These are phyloP conservation scores for Solanum ossicruentum DNA, from an alignment of 257 asterid species.

Conservation along the genomic window DNA sequence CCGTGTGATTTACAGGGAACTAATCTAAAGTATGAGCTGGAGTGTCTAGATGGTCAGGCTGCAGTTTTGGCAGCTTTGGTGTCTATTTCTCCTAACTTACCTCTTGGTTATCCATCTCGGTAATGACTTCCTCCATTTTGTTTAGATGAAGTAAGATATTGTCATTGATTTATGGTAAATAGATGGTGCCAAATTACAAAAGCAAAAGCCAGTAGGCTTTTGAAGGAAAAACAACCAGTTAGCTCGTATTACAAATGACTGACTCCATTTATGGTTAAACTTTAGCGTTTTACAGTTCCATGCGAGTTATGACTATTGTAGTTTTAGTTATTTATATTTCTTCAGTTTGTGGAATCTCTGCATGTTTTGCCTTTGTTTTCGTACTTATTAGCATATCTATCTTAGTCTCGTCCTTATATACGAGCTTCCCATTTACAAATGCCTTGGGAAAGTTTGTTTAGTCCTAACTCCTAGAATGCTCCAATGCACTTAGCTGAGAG, in stretches of 20 bases:
- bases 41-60: slow-evolving; percentile 81
- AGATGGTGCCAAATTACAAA: too few relatives aligned
- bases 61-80: slow-evolving; percentile 87
- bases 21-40: slow-evolving; percentile 64
- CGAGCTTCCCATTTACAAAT: not conserved
- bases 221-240: too few relatives aligned
- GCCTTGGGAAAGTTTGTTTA: not conserved
- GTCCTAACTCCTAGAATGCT: not conserved
- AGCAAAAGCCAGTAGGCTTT: too few relatives aligned
- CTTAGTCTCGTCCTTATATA: not conserved
- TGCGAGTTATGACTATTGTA: not conserved
- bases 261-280: not conserved
- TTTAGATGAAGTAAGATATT: too few relatives aligned
- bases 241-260: not conserved
- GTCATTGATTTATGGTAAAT: too few relatives aligned
- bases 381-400: not conserved
- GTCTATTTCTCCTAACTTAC: slow-evolving; percentile 76
- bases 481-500: not conserved
- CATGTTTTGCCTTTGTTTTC: not conserved
- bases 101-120: slow-evolving; percentile 98
- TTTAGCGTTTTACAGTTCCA: not conserved
- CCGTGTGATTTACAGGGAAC: slow-evolving; percentile 46
- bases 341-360: not conserved
- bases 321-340: not conserved
- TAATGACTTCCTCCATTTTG: slow-evolving; percentile 10